Conservation (phyloP, 768 basidiomycete species). For the Lactifluus echinatus region DNA sequence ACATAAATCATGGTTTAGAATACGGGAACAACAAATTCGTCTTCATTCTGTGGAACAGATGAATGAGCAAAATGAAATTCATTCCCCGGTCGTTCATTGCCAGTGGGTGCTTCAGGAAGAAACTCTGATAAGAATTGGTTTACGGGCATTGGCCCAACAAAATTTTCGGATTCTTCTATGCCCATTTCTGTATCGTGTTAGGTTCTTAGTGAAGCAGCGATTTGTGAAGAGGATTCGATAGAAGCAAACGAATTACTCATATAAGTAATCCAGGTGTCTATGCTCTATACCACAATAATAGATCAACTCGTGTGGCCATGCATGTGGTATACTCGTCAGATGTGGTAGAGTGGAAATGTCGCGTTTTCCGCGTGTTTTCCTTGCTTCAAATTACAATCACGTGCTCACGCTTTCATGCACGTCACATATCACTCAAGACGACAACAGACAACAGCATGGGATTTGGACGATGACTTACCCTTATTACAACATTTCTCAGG, state of each 20-base stretch:
- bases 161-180: background rate
- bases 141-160: constrained; percentile 2
- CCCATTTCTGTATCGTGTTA: background rate
- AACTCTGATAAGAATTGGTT: background rate
- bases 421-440: no score
- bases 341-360: no score
- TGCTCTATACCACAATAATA: no score
- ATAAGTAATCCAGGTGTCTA: background rate
- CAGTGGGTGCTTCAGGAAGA: background rate
- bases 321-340: no score
- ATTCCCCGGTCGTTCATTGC: background rate
- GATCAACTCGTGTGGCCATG: no score
- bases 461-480: no score
- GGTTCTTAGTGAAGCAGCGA: background rate
- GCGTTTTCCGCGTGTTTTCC: no score
- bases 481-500: no score
- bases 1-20: background rate
- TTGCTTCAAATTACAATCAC: no score
- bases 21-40: background rate
- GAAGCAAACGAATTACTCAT: background rate
- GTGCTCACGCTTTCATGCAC: no score
- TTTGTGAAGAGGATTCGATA: background rate
- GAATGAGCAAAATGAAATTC: background rate
- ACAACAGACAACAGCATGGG: no score
- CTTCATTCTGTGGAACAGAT: background rate